A percentile compares a stretch with the other conserved stretches of the same genome.
These are phyloP conservation scores for Ogataea nonfermentans DNA, from an alignment of 805 yeast genomes.

Conservation along the genomic window DNA sequence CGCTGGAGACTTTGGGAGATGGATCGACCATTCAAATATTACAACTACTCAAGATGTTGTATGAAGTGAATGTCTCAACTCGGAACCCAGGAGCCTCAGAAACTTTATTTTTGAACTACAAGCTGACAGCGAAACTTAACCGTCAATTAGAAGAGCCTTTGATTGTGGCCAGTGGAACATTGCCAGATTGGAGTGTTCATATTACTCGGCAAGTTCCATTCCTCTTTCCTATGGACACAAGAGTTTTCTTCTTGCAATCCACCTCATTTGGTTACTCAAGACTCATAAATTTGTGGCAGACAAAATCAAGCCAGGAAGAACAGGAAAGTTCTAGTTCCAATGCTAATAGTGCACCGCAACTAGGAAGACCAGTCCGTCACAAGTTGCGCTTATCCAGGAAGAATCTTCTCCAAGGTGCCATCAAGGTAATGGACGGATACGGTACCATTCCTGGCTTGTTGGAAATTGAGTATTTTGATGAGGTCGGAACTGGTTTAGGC, in stretches of 20 bases:
- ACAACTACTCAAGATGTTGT: conserved; percentile 47
- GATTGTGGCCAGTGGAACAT: conserved; percentile 77
- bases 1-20: conserved; percentile 33
- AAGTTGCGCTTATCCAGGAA: conserved; percentile 76
- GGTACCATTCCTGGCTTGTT: conserved; percentile 78
- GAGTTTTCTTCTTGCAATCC: conserved; percentile 74
- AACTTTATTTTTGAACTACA: conserved; percentile 63
- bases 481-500: conserved; percentile 95
- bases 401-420: conserved; percentile 69
- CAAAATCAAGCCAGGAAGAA: conserved; percentile 41
- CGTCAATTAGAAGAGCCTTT: conserved; percentile 88
- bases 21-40: conserved; percentile 40
- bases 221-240: conserved; percentile 77
- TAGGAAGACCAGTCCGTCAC: conserved; percentile 77
- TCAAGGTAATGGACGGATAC: conserved; percentile 71
- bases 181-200: conserved; percentile 82
- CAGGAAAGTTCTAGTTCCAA: conserved; percentile 27
- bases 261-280: conserved; percentile 92
- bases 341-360: conserved; percentile 37
- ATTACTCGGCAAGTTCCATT: conserved; percentile 77
- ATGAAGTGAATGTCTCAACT: conserved; percentile 36
- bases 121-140: conserved; percentile 79
- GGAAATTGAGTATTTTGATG: conserved; percentile 85
- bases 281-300: conserved; percentile 74
- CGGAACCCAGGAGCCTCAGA: conserved; percentile 29